These are phyloP conservation scores for Harrya chromipes DNA, from an alignment of 768 basidiomycete genomes.

Conservation along the genomic window DNA sequence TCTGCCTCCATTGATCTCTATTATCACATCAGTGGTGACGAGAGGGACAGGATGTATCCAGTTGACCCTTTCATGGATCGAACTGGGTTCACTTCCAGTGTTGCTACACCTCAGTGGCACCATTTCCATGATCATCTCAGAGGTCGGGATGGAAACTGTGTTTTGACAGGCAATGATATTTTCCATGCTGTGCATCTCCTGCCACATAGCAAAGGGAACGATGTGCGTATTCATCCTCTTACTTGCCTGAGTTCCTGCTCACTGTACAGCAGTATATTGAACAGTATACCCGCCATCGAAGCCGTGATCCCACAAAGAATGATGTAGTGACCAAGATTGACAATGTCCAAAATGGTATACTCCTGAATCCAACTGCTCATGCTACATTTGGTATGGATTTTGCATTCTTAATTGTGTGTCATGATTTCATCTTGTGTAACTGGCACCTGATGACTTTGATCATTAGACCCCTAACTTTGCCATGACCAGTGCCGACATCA, in stretches of 20 bases:
- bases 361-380: neutral
- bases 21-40: conserved; percentile 1
- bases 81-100: neutral
- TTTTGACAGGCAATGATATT: neutral
- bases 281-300: neutral
- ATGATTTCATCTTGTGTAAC: neutral
- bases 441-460: neutral
- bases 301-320: neutral
- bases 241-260: neutral
- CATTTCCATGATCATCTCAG: no score
- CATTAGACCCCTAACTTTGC: conserved; percentile 9
- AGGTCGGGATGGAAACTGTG: neutral
- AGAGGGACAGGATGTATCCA: conserved; percentile 1
- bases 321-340: conserved; percentile 1
- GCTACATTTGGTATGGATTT: neutral
- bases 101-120: neutral
- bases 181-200: conserved; percentile 4
- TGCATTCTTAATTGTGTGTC: conserved; percentile 5
- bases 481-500: neutral
- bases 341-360: neutral
- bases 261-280: neutral
- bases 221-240: neutral
- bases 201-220: conserved; percentile 2
- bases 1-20: neutral
- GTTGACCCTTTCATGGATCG: neutral